Conservation (phyloP, 371 early-diverging fungal genomes). For the Nematocida minor region DNA sequence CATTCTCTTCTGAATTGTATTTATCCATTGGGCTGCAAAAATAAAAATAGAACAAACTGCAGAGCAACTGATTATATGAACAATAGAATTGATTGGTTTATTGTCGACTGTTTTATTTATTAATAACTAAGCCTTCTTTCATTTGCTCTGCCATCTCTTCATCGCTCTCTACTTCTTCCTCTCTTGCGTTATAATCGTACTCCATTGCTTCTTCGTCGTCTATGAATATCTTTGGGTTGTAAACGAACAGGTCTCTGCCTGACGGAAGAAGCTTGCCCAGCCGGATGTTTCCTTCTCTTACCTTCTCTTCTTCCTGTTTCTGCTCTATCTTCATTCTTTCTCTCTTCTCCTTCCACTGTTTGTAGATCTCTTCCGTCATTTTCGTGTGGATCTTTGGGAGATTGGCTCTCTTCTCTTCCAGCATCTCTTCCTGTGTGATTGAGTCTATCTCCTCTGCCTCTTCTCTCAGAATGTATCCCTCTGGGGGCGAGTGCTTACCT, state of each 20-base stretch:
- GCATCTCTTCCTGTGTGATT: conserved; percentile 57
- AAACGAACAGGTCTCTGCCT: conserved; percentile 90
- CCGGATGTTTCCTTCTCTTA: conserved; percentile 66
- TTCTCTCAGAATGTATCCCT: conserved; percentile 76
- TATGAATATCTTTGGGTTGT: conserved; percentile 78
- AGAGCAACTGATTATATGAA: too few species aligned
- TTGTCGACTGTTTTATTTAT: conserved; percentile 10
- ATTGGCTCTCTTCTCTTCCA: conserved; percentile 73
- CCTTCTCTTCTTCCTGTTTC: conserved; percentile 76
- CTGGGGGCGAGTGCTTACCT: conserved; percentile 88
- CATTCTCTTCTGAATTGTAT: too few species aligned
- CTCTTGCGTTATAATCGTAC: conserved; percentile 59
- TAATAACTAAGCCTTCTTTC: neutral
- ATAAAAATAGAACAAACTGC: too few species aligned
- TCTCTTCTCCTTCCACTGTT: conserved; percentile 75
- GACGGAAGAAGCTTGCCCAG: conserved; percentile 40
- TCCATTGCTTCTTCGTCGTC: conserved; percentile 71
- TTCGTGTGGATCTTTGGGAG: conserved; percentile 83
- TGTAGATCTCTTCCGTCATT: conserved; percentile 83
- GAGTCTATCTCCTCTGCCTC: conserved; percentile 34
- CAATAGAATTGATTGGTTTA: conserved; percentile 13
- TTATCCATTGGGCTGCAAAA: too few species aligned
- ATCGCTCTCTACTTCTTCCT: conserved; percentile 50
- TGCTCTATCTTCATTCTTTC: conserved; percentile 70
- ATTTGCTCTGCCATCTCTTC: neutral